Base-by-base conservation (phyloP, 2,329 filamentous ascomycete genomes). In the Phialophora tarda region DNA sequence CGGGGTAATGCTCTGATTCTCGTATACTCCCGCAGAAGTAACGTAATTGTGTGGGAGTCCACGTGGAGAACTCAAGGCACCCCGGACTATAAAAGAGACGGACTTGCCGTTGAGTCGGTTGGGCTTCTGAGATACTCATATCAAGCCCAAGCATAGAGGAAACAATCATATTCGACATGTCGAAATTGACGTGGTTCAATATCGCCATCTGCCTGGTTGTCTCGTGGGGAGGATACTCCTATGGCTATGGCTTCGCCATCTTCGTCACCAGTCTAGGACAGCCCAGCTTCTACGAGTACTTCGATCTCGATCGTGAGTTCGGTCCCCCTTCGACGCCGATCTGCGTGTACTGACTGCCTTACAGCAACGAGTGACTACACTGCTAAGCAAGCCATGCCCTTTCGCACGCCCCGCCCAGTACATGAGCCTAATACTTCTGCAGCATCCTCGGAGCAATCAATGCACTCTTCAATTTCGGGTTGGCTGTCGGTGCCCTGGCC, bases 261-360 rank as follows among this genome's bases (percentile, higher is more conserved):
- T 84, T 85, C 44, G 77, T 79, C 38, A 82, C 80, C 59, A 84
- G 82, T 11, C 82, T 84, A 58, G 83, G 83, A 12, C 82, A 85
- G 63, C 81, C 82, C 5, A 81, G 81, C 68, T 85, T 82, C 81
- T 85, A 83, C 70, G 65, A 72, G 17, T 84, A 79, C 74, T 84
- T 85, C 71, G 68, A 81, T 47, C 77, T 85, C 51, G 64, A 66
- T 55, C 64, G 64, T 64, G 28, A 60, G 64, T 61, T 14, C 17
- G 21, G 6, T 26, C 41, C 12, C 12, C 21, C 38, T 24, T 59
- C 38, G 17, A n/a, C 30, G n/a, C 14, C 21, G 21, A 30, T 26
- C 4, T n/a, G 32, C 34, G 5, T 8, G 55, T 24, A 24, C 50
- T 62, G 53, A 67, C 23, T 21, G 7, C 28, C 14, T 51, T 17